phyloP scores from a whole-genome alignment of 164 flowering plant species.

The Akebia trifoliata region DNA sequence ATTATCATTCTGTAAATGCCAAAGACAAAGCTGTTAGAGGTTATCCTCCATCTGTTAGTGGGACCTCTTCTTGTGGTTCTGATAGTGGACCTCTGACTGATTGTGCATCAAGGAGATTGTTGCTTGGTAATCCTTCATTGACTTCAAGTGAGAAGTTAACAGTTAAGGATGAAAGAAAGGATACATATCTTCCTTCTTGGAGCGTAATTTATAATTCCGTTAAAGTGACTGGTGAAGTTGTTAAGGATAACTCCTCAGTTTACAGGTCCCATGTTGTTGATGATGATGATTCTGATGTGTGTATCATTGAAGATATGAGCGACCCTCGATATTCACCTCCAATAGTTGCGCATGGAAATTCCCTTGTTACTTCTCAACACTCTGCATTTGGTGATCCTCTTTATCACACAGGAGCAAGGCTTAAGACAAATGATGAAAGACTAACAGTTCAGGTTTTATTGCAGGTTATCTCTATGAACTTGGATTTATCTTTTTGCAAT shows the following conservation, averaged over 20 bases:
- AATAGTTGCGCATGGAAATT: slow-evolving; percentile 14
- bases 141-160: slow-evolving; percentile 17
- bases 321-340: slow-evolving; percentile 33
- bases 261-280: slow-evolving; percentile 27
- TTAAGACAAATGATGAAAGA: slow-evolving; percentile 41
- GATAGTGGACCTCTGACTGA: slow-evolving; percentile 10
- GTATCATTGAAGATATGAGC: slow-evolving; percentile 66
- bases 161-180: slow-evolving; percentile 24
- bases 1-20: slow-evolving; percentile 13
- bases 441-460: slow-evolving; percentile 43
- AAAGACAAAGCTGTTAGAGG: not conserved
- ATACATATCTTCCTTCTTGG: slow-evolving; percentile 13
- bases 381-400: slow-evolving; percentile 23
- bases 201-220: slow-evolving; percentile 18
- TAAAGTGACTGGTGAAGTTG: slow-evolving; percentile 30
- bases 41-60: slow-evolving; percentile 7
- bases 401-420: slow-evolving; percentile 30
- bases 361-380: slow-evolving; percentile 21
- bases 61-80: not conserved
- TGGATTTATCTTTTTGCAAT: not conserved
- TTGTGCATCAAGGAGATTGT: slow-evolving; percentile 7
- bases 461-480: slow-evolving; percentile 43
- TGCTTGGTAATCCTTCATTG: slow-evolving; percentile 9
- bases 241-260: slow-evolving; percentile 28
- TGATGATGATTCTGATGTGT: slow-evolving; percentile 51